Base-by-base conservation (phyloP, 2,329 filamentous ascomycete species). In the Xylariales sp. region DNA sequence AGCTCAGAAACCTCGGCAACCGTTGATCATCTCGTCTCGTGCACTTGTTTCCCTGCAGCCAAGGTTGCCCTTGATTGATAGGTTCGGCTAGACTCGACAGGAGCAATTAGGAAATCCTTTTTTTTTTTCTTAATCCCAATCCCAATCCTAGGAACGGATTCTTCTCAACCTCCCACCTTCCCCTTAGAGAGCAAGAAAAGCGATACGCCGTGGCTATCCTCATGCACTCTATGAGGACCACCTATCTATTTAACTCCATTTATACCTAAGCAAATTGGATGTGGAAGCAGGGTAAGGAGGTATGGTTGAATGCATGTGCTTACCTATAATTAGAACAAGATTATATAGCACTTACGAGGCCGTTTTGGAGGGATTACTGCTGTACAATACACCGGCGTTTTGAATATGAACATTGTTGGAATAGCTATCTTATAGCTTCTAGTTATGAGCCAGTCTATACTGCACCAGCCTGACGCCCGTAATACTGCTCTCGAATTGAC, bases 371-470 rank as follows among this genome's bases (percentile, higher is more conserved):
- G 18, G 10, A 45, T 10, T 18, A 34, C 28, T 41, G 23, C 14
- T 28, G 6, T 36, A 53, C 52, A 53, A 45, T 6, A 30, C 57
- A n/a, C 7, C 39, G 6, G 30, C 49, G 45, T 45, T 50, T 50
- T 64, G 48, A 39, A 36, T 48, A 53, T 56, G n/a, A 34, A 43
- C 49, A 56, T 45, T 52, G 34, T 56, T 16, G 54, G 46, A 30
- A 54, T 3, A 41, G 39, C 39, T 41, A 41, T 41, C 39, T 41
- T 14, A 32, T 53, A 66, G 53, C 32, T 62, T 59, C 28, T 34
- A 58, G 57, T 39, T 36, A 36, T 50, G 45, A 62, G 54, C 50
- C 36, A 53, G 39, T 58, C 12, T 61, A 58, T 59, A 45, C 28
- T n/a, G 46, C 46, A 62, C 30, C 34, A 50, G 46, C 16, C 57